Evolutionary conservation across 2,329 filamentous ascomycete species (phyloP).

Genomic region (Claviceps sorghi): DNA sequence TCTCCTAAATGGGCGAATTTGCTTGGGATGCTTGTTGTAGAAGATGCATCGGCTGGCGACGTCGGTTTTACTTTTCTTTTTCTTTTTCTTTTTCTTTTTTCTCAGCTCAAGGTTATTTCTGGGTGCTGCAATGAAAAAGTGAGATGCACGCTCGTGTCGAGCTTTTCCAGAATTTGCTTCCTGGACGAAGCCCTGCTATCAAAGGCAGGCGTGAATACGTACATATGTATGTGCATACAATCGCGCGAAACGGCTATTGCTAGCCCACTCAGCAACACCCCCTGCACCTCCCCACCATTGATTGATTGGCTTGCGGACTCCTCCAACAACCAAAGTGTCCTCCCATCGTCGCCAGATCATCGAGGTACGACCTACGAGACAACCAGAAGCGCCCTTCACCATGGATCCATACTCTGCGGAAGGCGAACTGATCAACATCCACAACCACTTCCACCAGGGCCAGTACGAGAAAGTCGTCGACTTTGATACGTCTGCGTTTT

Average conservation of each 20-base stretch:
- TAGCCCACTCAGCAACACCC: background rate
- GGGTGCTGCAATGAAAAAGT: too few relatives aligned
- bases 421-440: constrained; percentile 57
- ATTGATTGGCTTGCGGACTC: background rate
- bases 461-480: constrained; percentile 79
- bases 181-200: background rate
- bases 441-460: constrained; percentile 60
- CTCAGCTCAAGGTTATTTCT: too few relatives aligned
- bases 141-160: background rate
- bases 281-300: constrained; percentile 1
- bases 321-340: constrained; percentile 6
- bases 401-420: constrained; percentile 61
- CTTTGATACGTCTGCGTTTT: constrained; percentile 70
- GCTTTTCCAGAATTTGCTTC: background rate
- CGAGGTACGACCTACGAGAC: background rate
- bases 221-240: too few relatives aligned
- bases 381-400: constrained; percentile 16
- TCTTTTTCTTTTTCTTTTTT: background rate
- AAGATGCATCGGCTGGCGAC: background rate
- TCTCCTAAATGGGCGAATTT: background rate
- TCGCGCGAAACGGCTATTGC: background rate
- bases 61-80: background rate
- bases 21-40: background rate
- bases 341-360: constrained; percentile 2
- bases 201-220: background rate